Conservation (phyloP, 768 basidiomycete species). For the Mycena pura region DNA sequence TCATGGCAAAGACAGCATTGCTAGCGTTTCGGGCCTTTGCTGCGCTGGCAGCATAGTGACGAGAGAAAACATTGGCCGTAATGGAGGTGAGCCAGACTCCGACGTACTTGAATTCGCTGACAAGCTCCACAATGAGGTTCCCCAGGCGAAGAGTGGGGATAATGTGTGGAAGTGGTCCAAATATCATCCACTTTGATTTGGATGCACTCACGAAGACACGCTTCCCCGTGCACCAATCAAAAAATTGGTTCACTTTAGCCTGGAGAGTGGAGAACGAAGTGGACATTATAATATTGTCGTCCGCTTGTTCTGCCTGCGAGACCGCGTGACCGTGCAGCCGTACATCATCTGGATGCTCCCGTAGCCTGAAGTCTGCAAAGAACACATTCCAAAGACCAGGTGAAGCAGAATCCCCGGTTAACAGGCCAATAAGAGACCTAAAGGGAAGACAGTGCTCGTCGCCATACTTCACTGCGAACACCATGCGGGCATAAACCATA, state of each 20-base stretch:
- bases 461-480: neutral
- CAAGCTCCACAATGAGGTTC: neutral
- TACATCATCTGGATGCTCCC: constrained; percentile 20
- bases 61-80: constrained; percentile 5
- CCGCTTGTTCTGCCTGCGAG: constrained; percentile 31
- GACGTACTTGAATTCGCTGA: constrained; percentile 14
- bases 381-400: constrained; percentile 33
- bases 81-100: constrained; percentile 18
- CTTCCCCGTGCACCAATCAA: constrained; percentile 28
- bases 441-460: neutral
- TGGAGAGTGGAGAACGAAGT: constrained; percentile 22
- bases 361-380: constrained; percentile 25
- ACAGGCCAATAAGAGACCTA: constrained; percentile 24
- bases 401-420: constrained; percentile 35
- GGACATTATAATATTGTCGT: constrained; percentile 12
- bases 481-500: neutral
- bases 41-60: constrained; percentile 3
- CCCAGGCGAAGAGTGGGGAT: neutral
- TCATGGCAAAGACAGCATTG: constrained; percentile 21
- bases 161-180: constrained; percentile 8
- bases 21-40: constrained; percentile 26
- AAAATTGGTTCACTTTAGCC: constrained; percentile 18
- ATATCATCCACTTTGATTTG: constrained; percentile 29
- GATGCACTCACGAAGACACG: constrained; percentile 30
- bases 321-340: constrained; percentile 9